Base-by-base conservation (phyloP, 2,329 filamentous ascomycete species). In the Colletotrichum aenigma region DNA sequence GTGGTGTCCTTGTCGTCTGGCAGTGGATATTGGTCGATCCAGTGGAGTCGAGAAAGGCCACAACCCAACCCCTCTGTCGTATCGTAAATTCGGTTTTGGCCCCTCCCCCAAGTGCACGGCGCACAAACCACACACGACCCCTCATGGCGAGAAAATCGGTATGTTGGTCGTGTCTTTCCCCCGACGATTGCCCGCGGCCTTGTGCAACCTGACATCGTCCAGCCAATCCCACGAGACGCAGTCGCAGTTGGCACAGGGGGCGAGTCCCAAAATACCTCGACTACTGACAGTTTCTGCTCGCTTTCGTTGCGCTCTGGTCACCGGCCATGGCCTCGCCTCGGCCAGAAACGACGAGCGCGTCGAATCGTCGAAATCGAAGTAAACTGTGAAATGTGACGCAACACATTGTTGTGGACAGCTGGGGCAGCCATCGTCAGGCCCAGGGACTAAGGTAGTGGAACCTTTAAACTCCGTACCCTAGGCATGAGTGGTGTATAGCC, bases 1-100 rank as follows among this genome's bases (percentile, higher is more conserved):
- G 32, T 55, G 32, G 30, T 55, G 60, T 38, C 71, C 66, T 65
- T 66, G 36, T 71, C 62, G 48, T 71, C 72, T 72, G 32, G 32
- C 12, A 48, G 74, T 75, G 70, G 74, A 68, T 58, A 62, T 72
- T 72, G 70, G 70, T 69, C 74, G 74, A 76, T 76, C 70, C 28
- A 64, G 74, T 74, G 74, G 74, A 69, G 64, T 67, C 70, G 13
- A 62, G 56, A 66, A 58, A 34, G 58, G 70, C 36, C 70, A 43
- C 58, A 68, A 76, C 64, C 64, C 70, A 68, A 76, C 64, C 58
- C 70, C 73, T 75, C 74, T 52, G 64, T 68, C 64, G 62, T 75
- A 69, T 64, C 43, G 70, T 75, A 56, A 75, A 68, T 68, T 68
- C 64, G 38, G 43, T 68, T 52, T 38, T 64, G 64, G 74, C 74